Conservation (phyloP, 73 alveolate species). For the Breviolum minutum region DNA sequence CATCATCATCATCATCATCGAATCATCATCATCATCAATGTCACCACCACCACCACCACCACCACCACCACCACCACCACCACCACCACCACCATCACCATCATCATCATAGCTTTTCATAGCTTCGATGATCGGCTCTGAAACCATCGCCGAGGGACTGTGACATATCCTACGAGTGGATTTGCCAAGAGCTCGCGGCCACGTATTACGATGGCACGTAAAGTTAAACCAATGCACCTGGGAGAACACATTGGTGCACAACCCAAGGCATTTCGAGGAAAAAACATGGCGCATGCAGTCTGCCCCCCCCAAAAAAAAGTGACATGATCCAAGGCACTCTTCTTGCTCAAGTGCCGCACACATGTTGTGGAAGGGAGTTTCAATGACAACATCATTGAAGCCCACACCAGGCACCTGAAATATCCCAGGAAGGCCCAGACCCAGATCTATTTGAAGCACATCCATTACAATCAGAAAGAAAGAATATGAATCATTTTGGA, state of each 20-base stretch:
- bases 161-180: conserved; percentile 56
- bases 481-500: too few relatives aligned
- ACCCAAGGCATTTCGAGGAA: neutral
- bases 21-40: too few relatives aligned
- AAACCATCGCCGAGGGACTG: neutral
- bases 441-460: too few relatives aligned
- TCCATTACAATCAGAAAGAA: too few relatives aligned
- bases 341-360: conserved; percentile 78
- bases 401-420: conserved; percentile 79
- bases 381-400: conserved; percentile 72
- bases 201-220: conserved; percentile 71
- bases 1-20: too few relatives aligned
- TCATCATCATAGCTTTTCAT: too few relatives aligned
- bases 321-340: conserved; percentile 24
- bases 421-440: too few relatives aligned
- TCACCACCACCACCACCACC: too few relatives aligned
- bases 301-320: neutral
- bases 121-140: too few relatives aligned
- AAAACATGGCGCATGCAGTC: neutral
- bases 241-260: neutral
- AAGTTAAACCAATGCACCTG: conserved; percentile 48
- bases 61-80: too few relatives aligned
- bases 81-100: too few relatives aligned
- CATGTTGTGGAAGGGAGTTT: conserved; percentile 73
- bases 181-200: conserved; percentile 48